A percentile compares a stretch with the other conserved stretches of the same genome.
Conservation (phyloP, 2,329 filamentous ascomycete genomes). For the Cordyceps cicadae region DNA sequence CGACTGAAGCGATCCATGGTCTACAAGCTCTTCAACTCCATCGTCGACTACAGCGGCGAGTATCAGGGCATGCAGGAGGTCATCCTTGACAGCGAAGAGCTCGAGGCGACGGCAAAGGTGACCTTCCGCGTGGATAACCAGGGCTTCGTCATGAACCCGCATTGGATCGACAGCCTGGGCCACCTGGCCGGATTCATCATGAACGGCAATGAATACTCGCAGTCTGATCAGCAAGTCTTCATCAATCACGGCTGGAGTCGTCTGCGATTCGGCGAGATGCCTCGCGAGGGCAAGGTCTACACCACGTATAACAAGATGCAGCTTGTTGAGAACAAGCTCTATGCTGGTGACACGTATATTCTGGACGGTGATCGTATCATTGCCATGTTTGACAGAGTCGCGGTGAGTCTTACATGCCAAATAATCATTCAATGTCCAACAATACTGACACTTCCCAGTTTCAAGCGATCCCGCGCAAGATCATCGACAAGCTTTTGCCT, state of each 20-base stretch:
- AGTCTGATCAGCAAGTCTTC: slow-evolving; percentile 45
- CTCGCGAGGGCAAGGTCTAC: slow-evolving; percentile 35
- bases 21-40: slow-evolving; percentile 56
- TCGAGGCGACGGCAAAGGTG: slow-evolving; percentile 22
- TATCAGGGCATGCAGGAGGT: slow-evolving; percentile 51
- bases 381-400: slow-evolving; percentile 8
- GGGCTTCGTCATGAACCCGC: slow-evolving; percentile 46
- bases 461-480: slow-evolving; percentile 56
- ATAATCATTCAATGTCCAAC: not conserved
- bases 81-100: slow-evolving; percentile 43
- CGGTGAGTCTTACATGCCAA: not conserved
- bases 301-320: slow-evolving; percentile 51
- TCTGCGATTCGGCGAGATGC: slow-evolving; percentile 36
- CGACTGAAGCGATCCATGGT: not conserved
- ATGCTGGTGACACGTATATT: slow-evolving; percentile 45
- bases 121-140: slow-evolving; percentile 45
- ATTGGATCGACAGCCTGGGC: slow-evolving; percentile 51
- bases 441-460: slow-evolving; percentile 32
- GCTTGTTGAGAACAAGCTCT: slow-evolving; percentile 33
- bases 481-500: slow-evolving; percentile 59
- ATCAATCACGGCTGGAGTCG: slow-evolving; percentile 54
- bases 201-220: slow-evolving; percentile 44
- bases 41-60: slow-evolving; percentile 44
- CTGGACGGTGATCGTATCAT: slow-evolving; percentile 45
- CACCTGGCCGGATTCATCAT: slow-evolving; percentile 55